Conservation (phyloP, 2,329 filamentous ascomycete genomes). For the Diaporthe citriasiana region DNA sequence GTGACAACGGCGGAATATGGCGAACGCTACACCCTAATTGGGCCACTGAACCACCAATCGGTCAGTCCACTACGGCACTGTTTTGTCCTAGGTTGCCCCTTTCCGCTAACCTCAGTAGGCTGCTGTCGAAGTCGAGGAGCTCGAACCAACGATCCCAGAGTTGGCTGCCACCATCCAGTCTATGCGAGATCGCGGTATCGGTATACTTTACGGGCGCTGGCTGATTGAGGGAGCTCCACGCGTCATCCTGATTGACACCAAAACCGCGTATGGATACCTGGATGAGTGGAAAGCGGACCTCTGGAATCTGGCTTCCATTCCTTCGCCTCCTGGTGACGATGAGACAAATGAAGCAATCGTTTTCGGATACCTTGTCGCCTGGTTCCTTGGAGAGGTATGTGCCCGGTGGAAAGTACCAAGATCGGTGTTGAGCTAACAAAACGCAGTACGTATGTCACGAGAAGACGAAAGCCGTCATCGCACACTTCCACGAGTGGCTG, state of each 20-base stretch:
- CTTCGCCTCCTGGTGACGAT: slow-evolving; percentile 90
- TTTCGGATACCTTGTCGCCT: slow-evolving; percentile 96
- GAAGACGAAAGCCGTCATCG: slow-evolving; percentile 91
- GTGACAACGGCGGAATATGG: slow-evolving; percentile 99
- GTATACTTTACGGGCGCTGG: slow-evolving; percentile 95
- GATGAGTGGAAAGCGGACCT: slow-evolving; percentile 98
- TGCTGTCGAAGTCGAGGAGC: slow-evolving; percentile 96
- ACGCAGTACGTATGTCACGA: slow-evolving; percentile 91
- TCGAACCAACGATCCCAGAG: slow-evolving; percentile 85
- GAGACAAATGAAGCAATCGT: slow-evolving; percentile 98
- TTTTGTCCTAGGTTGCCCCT: not conserved
- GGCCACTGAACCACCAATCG: slow-evolving; percentile 91
- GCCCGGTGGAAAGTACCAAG: not conserved
- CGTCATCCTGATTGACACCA: slow-evolving; percentile 94
- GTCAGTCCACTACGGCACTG: slow-evolving; percentile 63
- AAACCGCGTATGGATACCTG: slow-evolving; percentile 90
- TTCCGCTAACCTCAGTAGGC: slow-evolving; percentile 68
- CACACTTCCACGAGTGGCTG: slow-evolving; percentile 99
- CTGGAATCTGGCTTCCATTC: slow-evolving; percentile 93
- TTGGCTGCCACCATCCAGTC: slow-evolving; percentile 87
- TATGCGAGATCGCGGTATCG: slow-evolving; percentile 93
- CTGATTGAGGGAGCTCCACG: slow-evolving; percentile 96
- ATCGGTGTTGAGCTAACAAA: slow-evolving; percentile 43
- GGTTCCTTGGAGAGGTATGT: slow-evolving; percentile 96
- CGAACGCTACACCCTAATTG: slow-evolving; percentile 94